These are phyloP conservation scores for Casuarina cunninghamiana DNA, from an alignment of 306 rosid species.

Conservation along the genomic window DNA sequence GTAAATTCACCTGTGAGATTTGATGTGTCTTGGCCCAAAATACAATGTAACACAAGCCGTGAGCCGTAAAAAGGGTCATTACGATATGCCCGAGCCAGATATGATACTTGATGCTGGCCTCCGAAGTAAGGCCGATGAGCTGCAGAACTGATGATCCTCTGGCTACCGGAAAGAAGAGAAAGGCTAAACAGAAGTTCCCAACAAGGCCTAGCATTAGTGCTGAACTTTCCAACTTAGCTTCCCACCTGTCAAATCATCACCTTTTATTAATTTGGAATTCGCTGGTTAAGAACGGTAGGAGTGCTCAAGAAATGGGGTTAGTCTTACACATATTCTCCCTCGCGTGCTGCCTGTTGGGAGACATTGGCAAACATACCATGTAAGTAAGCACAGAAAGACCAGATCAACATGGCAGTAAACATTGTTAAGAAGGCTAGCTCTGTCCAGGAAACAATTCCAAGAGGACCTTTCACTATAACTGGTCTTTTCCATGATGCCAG, in stretches of 20 bases:
- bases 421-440: constrained; percentile 43
- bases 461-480: constrained; percentile 41
- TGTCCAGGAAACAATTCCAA: constrained; percentile 51
- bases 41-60: constrained; percentile 40
- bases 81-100: constrained; percentile 53
- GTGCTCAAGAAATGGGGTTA: not conserved
- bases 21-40: constrained; percentile 46
- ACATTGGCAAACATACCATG: constrained; percentile 35
- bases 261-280: not conserved
- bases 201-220: constrained; percentile 46
- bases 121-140: constrained; percentile 52
- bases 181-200: constrained; percentile 47
- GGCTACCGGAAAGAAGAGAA: constrained; percentile 53
- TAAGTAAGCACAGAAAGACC: constrained; percentile 52
- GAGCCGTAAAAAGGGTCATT: constrained; percentile 46
- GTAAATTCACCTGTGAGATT: constrained; percentile 35
- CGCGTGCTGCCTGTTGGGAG: constrained; percentile 27
- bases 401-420: constrained; percentile 49
- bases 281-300: too few species aligned
- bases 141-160: constrained; percentile 58
- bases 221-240: constrained; percentile 45
- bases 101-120: constrained; percentile 54
- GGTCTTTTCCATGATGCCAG: constrained; percentile 48
- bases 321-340: constrained; percentile 40
- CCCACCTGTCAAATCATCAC: constrained; percentile 45